phyloP scores from a whole-genome alignment of 2,329 filamentous ascomycete species.

The Alternaria sp. region DNA sequence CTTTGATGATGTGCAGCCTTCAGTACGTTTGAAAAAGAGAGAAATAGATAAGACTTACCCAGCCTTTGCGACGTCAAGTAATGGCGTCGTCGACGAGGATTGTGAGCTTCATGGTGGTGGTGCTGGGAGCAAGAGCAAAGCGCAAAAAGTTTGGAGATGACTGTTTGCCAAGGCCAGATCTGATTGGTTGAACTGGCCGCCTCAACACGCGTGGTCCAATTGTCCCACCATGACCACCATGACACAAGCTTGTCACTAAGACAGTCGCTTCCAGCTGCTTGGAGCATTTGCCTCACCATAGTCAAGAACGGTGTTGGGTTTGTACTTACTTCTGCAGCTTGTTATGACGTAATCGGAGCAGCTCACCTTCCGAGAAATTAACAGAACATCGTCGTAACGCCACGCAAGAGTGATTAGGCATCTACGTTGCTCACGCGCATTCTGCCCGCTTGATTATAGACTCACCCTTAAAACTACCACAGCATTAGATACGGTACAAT shows the following conservation, averaged over 20 bases:
- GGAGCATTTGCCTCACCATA: neutral
- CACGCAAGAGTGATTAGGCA: conserved; percentile 7
- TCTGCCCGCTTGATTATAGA: neutral
- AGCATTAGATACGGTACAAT: conserved; percentile 1
- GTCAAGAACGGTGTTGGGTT: neutral
- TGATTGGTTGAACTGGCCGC: conserved; percentile 11
- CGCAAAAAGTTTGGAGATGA: conserved; percentile 16
- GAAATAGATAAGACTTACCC: conserved; percentile 15
- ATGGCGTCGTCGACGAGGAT: conserved; percentile 16
- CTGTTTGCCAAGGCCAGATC: conserved; percentile 15
- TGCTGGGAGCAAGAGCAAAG: conserved; percentile 11
- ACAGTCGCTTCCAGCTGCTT: neutral
- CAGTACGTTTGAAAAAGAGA: neutral
- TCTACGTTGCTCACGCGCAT: neutral
- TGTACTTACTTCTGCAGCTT: neutral
- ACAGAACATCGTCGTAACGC: conserved; percentile 5
- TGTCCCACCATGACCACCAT: neutral
- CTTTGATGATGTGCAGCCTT: neutral
- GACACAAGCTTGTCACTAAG: neutral
- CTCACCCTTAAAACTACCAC: neutral
- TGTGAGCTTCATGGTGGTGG: conserved; percentile 20
- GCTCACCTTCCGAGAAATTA: conserved; percentile 8
- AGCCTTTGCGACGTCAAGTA: conserved; percentile 18
- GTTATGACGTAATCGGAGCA: conserved; percentile 19
- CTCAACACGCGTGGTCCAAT: neutral